phyloP scores from a whole-genome alignment of 345 rosid species.

The Psidium guajava region DNA sequence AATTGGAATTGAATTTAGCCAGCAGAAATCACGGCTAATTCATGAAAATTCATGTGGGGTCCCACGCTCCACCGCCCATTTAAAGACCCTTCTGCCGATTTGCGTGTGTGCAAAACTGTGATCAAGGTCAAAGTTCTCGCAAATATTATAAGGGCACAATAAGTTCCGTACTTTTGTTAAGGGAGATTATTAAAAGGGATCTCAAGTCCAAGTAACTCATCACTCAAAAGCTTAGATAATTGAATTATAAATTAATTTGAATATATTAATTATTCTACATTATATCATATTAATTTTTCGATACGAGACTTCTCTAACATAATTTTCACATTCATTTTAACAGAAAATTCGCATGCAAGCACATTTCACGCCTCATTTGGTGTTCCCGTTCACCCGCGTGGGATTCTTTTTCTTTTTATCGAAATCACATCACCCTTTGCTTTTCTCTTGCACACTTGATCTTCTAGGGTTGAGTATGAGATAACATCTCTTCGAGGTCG shows the following conservation, averaged over 20 bases:
- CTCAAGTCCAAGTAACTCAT: too few species aligned
- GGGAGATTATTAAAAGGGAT: too few species aligned
- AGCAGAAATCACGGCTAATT: neutral
- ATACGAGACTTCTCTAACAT: too few species aligned
- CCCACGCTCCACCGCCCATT: neutral
- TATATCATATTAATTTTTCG: too few species aligned
- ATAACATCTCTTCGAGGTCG: neutral
- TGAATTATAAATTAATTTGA: too few species aligned
- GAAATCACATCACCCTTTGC: neutral
- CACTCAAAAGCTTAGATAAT: too few species aligned
- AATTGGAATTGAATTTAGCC: neutral
- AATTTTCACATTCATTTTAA: too few species aligned
- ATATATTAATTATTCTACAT: too few species aligned
- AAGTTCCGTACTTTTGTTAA: too few species aligned
- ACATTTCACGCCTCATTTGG: slow-evolving; percentile 10
- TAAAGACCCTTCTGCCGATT: neutral
- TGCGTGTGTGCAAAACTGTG: neutral
- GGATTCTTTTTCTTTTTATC: neutral
- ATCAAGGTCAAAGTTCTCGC: too few species aligned
- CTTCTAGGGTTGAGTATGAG: neutral
- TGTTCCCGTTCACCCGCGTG: neutral
- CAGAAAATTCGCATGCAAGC: neutral
- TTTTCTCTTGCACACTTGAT: neutral
- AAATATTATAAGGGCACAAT: too few species aligned
- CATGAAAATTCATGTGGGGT: neutral